Conservation (phyloP, 1,139 yeast species). For the Candida mesenterica region DNA sequence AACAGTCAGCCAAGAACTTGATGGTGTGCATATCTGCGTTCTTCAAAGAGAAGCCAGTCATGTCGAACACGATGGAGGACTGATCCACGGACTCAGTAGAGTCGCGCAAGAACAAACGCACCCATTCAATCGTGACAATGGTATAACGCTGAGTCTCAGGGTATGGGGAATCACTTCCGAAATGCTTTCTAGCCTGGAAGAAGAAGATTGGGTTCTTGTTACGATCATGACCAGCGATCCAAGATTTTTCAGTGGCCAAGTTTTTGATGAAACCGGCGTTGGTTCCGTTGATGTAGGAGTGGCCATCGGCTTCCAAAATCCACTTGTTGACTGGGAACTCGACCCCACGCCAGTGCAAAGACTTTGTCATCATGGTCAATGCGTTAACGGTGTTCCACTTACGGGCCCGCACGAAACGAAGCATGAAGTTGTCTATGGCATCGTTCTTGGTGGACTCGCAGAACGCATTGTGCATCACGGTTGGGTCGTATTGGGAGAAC, state of each 20-base stretch:
- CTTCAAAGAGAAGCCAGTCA: constrained; percentile 46
- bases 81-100: constrained; percentile 36
- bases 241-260: constrained; percentile 38
- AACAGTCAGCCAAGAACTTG: constrained; percentile 44
- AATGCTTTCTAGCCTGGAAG: constrained; percentile 42
- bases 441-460: constrained; percentile 27
- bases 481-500: constrained; percentile 24
- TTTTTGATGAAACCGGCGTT: constrained; percentile 39
- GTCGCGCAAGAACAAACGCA: constrained; percentile 36
- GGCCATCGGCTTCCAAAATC: constrained; percentile 41
- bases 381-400: constrained; percentile 37
- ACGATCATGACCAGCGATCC: constrained; percentile 40
- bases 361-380: constrained; percentile 34
- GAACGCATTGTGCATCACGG: constrained; percentile 27
- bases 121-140: constrained; percentile 40
- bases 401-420: constrained; percentile 44
- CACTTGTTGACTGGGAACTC: constrained; percentile 31
- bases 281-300: constrained; percentile 30
- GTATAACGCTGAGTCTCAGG: constrained; percentile 42
- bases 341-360: constrained; percentile 39
- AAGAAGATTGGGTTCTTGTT: constrained; percentile 38
- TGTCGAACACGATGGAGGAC: constrained; percentile 42
- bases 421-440: constrained; percentile 34
- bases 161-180: constrained; percentile 38
- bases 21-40: constrained; percentile 46